phyloP scores from a whole-genome alignment of 352 stramenopile genomes.

The Globisporangium apiculatum region DNA sequence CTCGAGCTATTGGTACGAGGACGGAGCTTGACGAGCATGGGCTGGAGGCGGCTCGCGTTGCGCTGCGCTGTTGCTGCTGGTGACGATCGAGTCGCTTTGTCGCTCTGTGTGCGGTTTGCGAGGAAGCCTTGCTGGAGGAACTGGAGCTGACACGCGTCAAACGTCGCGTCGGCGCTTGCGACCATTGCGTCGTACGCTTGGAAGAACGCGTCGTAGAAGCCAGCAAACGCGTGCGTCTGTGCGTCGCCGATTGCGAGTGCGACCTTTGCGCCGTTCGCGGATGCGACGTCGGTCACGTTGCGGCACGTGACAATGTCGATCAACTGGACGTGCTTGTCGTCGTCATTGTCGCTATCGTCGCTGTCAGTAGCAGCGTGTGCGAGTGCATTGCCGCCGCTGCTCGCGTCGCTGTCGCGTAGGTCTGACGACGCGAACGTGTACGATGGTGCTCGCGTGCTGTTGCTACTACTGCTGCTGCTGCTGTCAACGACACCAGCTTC shows the following conservation, averaged over 20 bases:
- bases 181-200: constrained; percentile 60
- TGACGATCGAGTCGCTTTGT: constrained; percentile 5
- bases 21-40: constrained; percentile 46
- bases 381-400: constrained; percentile 23
- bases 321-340: constrained; percentile 40
- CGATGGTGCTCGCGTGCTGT: constrained; percentile 9
- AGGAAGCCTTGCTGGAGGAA: constrained; percentile 56
- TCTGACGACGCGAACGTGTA: constrained; percentile 19
- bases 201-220: constrained; percentile 53
- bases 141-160: constrained; percentile 59
- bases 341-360: constrained; percentile 6
- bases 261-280: constrained; percentile 22
- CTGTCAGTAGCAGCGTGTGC: constrained; percentile 12
- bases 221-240: constrained; percentile 32
- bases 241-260: constrained; percentile 41
- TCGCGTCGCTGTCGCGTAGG: constrained; percentile 7
- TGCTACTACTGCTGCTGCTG: not conserved
- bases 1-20: too few species aligned
- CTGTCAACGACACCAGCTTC: not conserved
- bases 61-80: too few species aligned
- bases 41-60: constrained; percentile 22
- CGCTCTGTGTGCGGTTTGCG: constrained; percentile 22
- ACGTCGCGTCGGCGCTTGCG: constrained; percentile 34
- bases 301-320: constrained; percentile 46
- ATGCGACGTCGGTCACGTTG: not conserved